Evolutionary conservation across 2,329 filamentous ascomycete species (phyloP).

Genomic region (Pestalotiopsis sp.): DNA sequence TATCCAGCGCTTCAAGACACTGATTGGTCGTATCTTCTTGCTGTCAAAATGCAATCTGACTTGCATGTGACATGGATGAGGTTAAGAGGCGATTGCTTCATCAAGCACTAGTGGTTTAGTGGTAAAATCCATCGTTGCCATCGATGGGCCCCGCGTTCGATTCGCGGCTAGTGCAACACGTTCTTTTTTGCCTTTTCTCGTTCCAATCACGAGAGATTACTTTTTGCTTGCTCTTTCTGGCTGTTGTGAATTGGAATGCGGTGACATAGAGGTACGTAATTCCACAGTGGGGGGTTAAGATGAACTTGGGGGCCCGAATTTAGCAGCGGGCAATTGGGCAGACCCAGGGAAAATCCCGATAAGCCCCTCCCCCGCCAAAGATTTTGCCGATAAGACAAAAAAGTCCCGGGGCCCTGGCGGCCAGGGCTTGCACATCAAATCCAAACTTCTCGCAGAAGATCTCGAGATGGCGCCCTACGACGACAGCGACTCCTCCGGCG

Average conservation of each 20-base stretch:
- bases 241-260: too few species aligned
- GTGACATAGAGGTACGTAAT: not conserved
- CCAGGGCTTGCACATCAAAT: not conserved
- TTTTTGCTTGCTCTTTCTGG: not conserved
- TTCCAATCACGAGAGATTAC: not conserved
- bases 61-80: too few species aligned
- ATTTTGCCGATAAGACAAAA: not conserved
- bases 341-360: constrained; percentile 1
- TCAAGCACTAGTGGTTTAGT: constrained; percentile 49
- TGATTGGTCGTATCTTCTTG: too few species aligned
- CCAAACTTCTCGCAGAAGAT: not conserved
- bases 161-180: constrained; percentile 36
- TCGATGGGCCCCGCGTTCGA: constrained; percentile 53
- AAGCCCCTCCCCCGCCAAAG: constrained; percentile 15
- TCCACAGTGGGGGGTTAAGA: not conserved
- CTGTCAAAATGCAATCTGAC: too few species aligned
- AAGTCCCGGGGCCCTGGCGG: not conserved
- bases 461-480: constrained; percentile 60
- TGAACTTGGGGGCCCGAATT: not conserved
- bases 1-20: too few species aligned
- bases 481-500: constrained; percentile 79
- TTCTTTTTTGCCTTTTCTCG: not conserved
- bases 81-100: fast-evolving
- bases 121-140: constrained; percentile 58
- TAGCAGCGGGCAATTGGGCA: not conserved